These are phyloP conservation scores for Achlya hypogyna DNA, from an alignment of 352 stramenopile species.

Conservation along the genomic window DNA sequence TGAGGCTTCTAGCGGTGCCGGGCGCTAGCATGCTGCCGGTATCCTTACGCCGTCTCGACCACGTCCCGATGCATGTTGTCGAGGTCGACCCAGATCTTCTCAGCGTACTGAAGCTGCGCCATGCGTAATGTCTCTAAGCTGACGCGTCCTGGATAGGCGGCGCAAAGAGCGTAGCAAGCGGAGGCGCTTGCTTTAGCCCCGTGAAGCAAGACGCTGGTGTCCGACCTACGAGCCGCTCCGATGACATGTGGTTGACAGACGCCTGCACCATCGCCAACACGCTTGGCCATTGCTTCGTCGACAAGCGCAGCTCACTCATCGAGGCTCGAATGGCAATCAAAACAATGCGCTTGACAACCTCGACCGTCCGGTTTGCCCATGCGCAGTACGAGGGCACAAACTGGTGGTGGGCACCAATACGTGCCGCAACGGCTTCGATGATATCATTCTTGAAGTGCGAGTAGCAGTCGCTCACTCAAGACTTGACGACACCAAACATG, in stretches of 20 bases:
- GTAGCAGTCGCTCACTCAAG: slow-evolving; percentile 10
- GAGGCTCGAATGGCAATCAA: neutral
- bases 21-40: neutral
- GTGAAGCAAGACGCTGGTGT: neutral
- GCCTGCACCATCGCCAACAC: neutral
- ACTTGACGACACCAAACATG: neutral
- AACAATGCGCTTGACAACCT: neutral
- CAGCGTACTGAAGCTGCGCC: neutral
- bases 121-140: neutral
- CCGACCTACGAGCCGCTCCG: neutral
- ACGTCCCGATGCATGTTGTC: neutral
- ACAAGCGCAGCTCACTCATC: neutral
- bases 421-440: neutral
- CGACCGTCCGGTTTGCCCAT: slow-evolving; percentile 13
- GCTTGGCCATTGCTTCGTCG: neutral
- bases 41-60: too few relatives aligned
- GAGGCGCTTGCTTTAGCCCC: neutral
- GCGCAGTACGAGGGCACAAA: slow-evolving; percentile 13
- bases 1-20: neutral
- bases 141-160: neutral
- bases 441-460: slow-evolving; percentile 19
- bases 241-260: neutral
- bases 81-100: neutral
- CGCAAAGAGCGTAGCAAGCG: neutral
- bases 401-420: neutral